A percentile compares a stretch with the other conserved stretches of the same genome.
phyloP scores from a whole-genome alignment of 371 early-diverging fungal genomes.

The Mucor saturninus region DNA sequence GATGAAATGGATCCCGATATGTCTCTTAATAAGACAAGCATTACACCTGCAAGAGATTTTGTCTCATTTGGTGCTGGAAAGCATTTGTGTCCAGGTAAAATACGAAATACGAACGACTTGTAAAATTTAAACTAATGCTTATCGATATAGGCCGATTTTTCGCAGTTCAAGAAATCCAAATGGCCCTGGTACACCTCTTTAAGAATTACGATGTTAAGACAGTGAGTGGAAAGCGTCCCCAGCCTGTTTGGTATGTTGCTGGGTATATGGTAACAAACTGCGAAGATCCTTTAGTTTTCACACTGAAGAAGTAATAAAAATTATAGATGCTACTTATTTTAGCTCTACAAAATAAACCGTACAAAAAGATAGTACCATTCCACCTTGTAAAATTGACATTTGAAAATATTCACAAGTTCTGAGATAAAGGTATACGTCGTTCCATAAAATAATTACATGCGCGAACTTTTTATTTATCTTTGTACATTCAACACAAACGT shows the following conservation, averaged over 20 bases:
- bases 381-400: no score
- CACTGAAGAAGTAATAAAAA: background rate
- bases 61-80: conserved; percentile 44
- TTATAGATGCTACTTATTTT: no score
- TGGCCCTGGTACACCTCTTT: conserved; percentile 32
- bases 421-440: no score
- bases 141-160: conserved; percentile 42
- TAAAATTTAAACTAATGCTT: background rate
- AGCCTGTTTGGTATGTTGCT: conserved; percentile 24
- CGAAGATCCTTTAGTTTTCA: conserved; percentile 34
- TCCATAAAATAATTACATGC: background rate
- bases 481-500: background rate
- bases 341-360: no score
- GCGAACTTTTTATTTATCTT: background rate
- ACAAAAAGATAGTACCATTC: no score
- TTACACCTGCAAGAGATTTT: conserved; percentile 34
- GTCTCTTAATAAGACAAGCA: conserved; percentile 20
- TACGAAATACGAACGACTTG: background rate
- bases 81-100: conserved; percentile 36
- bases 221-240: conserved; percentile 23
- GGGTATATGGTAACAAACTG: conserved; percentile 18
- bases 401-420: no score
- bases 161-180: conserved; percentile 54
- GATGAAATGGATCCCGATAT: conserved; percentile 36
- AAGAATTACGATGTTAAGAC: conserved; percentile 30